A percentile compares a stretch with the other conserved stretches of the same genome.
Evolutionary conservation across 768 basidiomycete genomes (phyloP).

Genomic region (Suillus sp.): DNA sequence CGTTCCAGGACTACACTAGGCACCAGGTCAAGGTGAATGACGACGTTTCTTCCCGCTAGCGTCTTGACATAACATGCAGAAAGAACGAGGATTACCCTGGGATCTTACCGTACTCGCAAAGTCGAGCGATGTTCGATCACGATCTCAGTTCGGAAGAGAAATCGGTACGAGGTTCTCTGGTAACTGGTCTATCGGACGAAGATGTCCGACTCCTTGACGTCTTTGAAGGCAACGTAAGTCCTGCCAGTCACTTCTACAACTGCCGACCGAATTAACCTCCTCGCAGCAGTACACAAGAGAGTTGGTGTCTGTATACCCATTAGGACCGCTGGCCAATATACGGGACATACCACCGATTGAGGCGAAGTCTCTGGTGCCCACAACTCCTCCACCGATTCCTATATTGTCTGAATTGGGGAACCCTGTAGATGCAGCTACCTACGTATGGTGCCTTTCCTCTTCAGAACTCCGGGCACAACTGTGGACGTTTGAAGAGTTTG

Average conservation of each 20-base stretch:
- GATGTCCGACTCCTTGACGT: constrained; percentile 74
- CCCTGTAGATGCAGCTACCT: constrained; percentile 62
- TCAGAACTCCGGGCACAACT: constrained; percentile 52
- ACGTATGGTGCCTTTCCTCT: constrained; percentile 59
- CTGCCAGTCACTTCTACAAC: not conserved
- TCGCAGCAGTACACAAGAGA: constrained; percentile 72
- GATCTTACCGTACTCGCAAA: constrained; percentile 60
- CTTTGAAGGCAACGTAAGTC: constrained; percentile 79
- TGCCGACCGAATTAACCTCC: not conserved
- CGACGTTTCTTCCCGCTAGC: constrained; percentile 2
- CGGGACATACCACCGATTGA: constrained; percentile 23
- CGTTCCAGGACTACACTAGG: constrained; percentile 69
- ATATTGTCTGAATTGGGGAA: constrained; percentile 34
- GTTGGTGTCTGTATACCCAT: constrained; percentile 54
- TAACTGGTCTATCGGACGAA: constrained; percentile 62
- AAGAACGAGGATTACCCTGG: constrained; percentile 83
- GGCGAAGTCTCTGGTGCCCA: constrained; percentile 41
- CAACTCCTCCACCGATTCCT: constrained; percentile 45
- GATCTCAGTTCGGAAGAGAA: constrained; percentile 62
- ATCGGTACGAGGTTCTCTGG: constrained; percentile 77
- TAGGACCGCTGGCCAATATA: constrained; percentile 46
- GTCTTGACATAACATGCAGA: constrained; percentile 10
- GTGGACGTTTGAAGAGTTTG: constrained; percentile 86
- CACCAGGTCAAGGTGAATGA: constrained; percentile 68
- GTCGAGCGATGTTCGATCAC: constrained; percentile 47